A percentile compares a stretch with the other conserved stretches of the same genome.
Conservation (phyloP, 352 stramenopile genomes). For the Pythium pyrilobum region DNA sequence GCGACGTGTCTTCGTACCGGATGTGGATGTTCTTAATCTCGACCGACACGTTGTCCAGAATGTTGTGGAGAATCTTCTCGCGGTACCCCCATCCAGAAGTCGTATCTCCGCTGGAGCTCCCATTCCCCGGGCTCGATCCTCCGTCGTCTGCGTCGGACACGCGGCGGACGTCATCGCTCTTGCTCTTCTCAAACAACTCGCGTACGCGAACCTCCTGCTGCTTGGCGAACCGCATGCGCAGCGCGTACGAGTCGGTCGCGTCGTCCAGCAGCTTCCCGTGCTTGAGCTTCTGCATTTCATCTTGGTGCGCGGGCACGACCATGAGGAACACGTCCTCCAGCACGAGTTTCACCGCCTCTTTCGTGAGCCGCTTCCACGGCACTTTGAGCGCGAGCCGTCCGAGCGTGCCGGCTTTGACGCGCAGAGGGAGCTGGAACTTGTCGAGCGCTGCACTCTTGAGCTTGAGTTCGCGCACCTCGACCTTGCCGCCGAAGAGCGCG, state of each 20-base stretch:
- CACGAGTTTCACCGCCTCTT: slow-evolving; percentile 67
- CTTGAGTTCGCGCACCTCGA: slow-evolving; percentile 75
- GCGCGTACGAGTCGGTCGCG: slow-evolving; percentile 45
- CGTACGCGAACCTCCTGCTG: slow-evolving; percentile 77
- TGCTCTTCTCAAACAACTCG: slow-evolving; percentile 69
- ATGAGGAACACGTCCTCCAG: slow-evolving; percentile 75
- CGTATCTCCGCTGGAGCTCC: slow-evolving; percentile 24
- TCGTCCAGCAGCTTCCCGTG: slow-evolving; percentile 21
- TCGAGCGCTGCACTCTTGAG: slow-evolving; percentile 63
- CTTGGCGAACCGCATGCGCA: slow-evolving; percentile 69
- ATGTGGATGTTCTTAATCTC: slow-evolving; percentile 82
- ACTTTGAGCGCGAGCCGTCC: slow-evolving; percentile 74
- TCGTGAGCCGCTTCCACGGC: slow-evolving; percentile 80
- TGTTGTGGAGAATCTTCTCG: slow-evolving; percentile 79
- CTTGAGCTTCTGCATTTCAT: slow-evolving; percentile 37
- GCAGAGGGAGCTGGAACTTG: slow-evolving; percentile 76
- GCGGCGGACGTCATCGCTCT: slow-evolving; percentile 32
- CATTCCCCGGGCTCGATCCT: too few relatives aligned
- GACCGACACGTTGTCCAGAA: slow-evolving; percentile 79
- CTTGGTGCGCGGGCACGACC: slow-evolving; percentile 59
- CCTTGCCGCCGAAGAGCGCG: slow-evolving; percentile 74
- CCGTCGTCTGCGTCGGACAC: slow-evolving; percentile 17
- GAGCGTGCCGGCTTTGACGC: slow-evolving; percentile 65
- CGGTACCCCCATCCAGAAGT: slow-evolving; percentile 67
- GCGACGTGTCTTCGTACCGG: slow-evolving; percentile 73